A percentile compares a stretch with the other conserved stretches of the same genome.
Evolutionary conservation across 495 filamentous ascomycete genomes (phyloP).

Genomic region (Penicillium bovifimosum): DNA sequence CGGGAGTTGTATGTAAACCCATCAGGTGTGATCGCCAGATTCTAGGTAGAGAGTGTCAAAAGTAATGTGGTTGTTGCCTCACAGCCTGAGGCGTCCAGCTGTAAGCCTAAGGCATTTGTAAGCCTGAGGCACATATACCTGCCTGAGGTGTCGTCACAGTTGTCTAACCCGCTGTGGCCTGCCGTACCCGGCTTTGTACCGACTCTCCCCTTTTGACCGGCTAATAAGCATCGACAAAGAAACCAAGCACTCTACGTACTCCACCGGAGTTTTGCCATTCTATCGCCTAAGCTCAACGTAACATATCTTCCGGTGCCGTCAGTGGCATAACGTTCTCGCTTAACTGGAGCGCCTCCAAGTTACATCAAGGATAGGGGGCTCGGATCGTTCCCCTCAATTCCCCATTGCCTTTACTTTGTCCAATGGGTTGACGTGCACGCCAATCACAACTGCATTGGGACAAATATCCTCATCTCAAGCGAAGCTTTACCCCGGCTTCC

Average conservation of each 20-base stretch:
- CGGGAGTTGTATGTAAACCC: too few relatives aligned
- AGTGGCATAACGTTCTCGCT: constrained; percentile 5
- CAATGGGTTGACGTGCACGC: background rate
- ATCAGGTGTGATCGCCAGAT: too few relatives aligned
- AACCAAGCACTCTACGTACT: constrained; percentile 1
- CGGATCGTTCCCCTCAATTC: constrained; percentile 17
- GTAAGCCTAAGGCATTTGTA: too few relatives aligned
- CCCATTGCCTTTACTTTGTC: constrained; percentile 2
- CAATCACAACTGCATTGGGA: constrained; percentile 19
- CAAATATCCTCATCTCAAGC: constrained; percentile 14
- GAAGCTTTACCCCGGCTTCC: constrained; percentile 24
- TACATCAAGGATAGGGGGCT: constrained; percentile 10
- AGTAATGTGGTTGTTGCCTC: too few relatives aligned
- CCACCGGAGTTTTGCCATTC: constrained; percentile 21
- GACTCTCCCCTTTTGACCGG: too few relatives aligned
- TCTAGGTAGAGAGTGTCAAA: too few relatives aligned
- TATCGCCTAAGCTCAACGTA: background rate
- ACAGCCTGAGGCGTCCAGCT: too few relatives aligned
- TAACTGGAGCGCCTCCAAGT: background rate
- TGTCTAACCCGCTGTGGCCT: too few relatives aligned
- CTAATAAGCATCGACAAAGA: background rate
- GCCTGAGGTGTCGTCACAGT: too few relatives aligned
- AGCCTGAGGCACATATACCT: too few relatives aligned
- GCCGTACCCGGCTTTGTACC: too few relatives aligned
- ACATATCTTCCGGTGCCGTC: constrained; percentile 9